A percentile compares a stretch with the other conserved stretches of the same genome.
These are phyloP conservation scores for apple (Malus domestica) DNA, from an alignment of 306 rosid genomes.

Conservation along the genomic window DNA sequence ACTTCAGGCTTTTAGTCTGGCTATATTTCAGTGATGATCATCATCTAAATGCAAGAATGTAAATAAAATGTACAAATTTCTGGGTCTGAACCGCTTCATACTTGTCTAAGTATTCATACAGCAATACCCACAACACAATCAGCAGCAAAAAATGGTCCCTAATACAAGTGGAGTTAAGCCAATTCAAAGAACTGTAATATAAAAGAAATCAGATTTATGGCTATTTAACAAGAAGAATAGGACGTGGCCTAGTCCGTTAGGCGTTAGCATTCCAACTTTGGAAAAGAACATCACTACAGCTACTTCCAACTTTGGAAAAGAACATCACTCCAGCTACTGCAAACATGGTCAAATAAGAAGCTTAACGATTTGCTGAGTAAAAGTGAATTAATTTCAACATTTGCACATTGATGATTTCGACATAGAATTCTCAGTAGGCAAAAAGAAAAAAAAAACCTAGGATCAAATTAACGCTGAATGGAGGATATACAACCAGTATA, in stretches of 20 bases:
- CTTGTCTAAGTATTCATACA: not conserved
- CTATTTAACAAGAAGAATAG: not conserved
- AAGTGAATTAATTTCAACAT: not conserved
- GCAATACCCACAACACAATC: not conserved
- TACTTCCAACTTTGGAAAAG: not conserved
- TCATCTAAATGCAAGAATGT: not conserved
- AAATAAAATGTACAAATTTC: no score
- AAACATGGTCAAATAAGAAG: not conserved
- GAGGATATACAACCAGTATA: slow-evolving; percentile 49
- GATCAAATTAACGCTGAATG: slow-evolving; percentile 36
- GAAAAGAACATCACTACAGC: not conserved
- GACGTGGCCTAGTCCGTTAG: not conserved
- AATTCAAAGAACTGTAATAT: not conserved
- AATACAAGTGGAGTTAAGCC: not conserved
- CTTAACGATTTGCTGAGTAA: not conserved
- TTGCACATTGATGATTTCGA: not conserved
- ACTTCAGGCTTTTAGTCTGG: not conserved
- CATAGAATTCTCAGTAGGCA: slow-evolving; percentile 10
- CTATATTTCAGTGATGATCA: not conserved
- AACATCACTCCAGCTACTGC: not conserved
- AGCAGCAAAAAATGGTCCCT: not conserved
- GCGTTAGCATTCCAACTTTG: not conserved
- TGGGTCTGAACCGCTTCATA: not conserved
- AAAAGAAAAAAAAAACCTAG: not conserved
- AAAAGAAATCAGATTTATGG: not conserved